Evolutionary conservation across 352 stramenopile genomes (phyloP).

Genomic region (Globisporangium lucens): DNA sequence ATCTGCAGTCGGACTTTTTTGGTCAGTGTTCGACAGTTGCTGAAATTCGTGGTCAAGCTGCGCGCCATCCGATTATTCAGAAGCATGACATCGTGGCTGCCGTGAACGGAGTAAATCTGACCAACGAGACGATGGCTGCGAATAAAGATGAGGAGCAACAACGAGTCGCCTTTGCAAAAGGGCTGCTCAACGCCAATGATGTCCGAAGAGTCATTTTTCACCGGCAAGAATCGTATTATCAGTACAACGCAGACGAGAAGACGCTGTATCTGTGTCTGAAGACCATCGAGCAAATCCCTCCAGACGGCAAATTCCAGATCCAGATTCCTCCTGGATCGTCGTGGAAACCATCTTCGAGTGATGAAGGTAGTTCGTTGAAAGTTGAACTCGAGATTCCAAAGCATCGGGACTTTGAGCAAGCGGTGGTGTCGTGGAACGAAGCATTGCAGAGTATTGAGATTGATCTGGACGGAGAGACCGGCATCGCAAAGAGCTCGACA

Average conservation of each 20-base stretch:
- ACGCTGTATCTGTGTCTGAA: slow-evolving; percentile 35
- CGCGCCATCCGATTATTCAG: slow-evolving; percentile 43
- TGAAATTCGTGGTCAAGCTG: slow-evolving; percentile 30
- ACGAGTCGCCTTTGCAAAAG: slow-evolving; percentile 25
- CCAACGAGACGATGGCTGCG: slow-evolving; percentile 20
- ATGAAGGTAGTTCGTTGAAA: slow-evolving; percentile 15
- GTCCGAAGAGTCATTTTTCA: slow-evolving; percentile 42
- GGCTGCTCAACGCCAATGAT: slow-evolving; percentile 23
- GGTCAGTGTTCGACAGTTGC: slow-evolving; percentile 49
- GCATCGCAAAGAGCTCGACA: slow-evolving; percentile 28
- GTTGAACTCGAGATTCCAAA: slow-evolving; percentile 31
- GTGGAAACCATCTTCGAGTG: slow-evolving; percentile 23
- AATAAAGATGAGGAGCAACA: slow-evolving; percentile 33
- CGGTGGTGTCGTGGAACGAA: slow-evolving; percentile 29
- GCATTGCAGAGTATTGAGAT: slow-evolving; percentile 26
- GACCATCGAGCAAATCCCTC: slow-evolving; percentile 31
- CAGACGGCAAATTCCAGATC: slow-evolving; percentile 29
- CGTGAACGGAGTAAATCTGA: slow-evolving; percentile 31
- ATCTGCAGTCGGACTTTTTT: slow-evolving; percentile 54
- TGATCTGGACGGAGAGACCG: slow-evolving; percentile 28
- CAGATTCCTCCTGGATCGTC: slow-evolving; percentile 23
- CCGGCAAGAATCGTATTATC: slow-evolving; percentile 51
- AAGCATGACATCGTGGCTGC: slow-evolving; percentile 52
- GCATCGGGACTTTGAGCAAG: slow-evolving; percentile 32
- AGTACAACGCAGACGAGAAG: slow-evolving; percentile 28